Evolutionary conservation across 306 rosid species (phyloP), one percentile per base, ranked within the genome.

Genomic region (Carpinus viminea): DNA sequence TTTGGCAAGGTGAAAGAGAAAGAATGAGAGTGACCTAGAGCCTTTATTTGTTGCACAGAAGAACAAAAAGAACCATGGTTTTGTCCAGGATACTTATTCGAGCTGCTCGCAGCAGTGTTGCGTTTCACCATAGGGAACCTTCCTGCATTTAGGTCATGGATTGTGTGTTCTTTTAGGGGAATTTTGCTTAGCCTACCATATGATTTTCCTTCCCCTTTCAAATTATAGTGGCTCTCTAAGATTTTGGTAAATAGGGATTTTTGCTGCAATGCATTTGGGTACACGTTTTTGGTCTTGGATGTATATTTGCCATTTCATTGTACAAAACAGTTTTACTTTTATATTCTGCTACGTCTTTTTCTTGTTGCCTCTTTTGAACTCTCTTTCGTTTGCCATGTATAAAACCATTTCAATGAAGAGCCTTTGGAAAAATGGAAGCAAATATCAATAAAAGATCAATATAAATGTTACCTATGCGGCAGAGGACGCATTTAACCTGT

Each of bases 1-100:
- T 74, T 43, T 31, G 68, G 41, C 43, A 54, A 70, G 77, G 48
- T 17, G 26, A 87, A 86, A 53, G 88, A 79, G 82, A 41, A 69
- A 59, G 76, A 83, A 26, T 80, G 75, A 83, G 48, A 15, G 20
- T 65, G 70, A 3, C 43, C 43, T 36, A 11, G 48, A 8, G 17
- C 36, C 36, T 53, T 17, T 59, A 0, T 65, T 16, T 65, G 21
- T 57, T n/a, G 24, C 26, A 36, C 71, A 3, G 47, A 38, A 36
- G 50, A 36, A 65, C 48, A 34, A 34, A 65, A 65, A n/a, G 71
- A 65, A 36, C 26, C 48, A 36, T 21, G 36, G 71, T 3, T 1
- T 65, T 36, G 7, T 17, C 15, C 72, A 38, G 51, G 24, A 18
- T 66, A 8, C 50, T 66, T 66, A 7, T 66, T 18, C 15, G 28